These are phyloP conservation scores for Talaromyces sp. DNA, from an alignment of 2,329 filamentous ascomycete genomes.

Conservation along the genomic window DNA sequence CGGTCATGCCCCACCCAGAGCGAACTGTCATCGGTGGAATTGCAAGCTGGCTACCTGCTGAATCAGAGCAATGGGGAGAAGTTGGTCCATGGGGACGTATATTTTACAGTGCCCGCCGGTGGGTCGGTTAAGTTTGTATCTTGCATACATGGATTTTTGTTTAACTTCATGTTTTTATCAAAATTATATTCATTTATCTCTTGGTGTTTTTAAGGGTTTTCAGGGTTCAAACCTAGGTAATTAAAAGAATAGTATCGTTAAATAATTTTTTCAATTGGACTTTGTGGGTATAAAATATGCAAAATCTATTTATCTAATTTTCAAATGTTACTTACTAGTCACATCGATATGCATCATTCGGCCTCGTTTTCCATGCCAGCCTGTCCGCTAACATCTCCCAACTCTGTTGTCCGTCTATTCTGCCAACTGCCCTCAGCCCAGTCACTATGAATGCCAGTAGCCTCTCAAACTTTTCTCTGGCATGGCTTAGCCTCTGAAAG, in stretches of 20 bases:
- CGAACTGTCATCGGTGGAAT: slow-evolving; percentile 78
- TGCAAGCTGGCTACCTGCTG: slow-evolving; percentile 66
- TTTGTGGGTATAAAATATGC: not conserved
- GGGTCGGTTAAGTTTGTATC: slow-evolving; percentile 56
- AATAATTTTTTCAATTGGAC: not conserved
- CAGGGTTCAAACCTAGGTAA: not conserved
- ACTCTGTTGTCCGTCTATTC: slow-evolving; percentile 64
- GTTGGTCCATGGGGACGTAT: slow-evolving; percentile 80
- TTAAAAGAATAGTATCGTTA: not conserved
- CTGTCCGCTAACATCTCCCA: slow-evolving; percentile 82
- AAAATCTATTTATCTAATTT: not conserved
- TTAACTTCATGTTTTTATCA: not conserved
- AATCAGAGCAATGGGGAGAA: slow-evolving; percentile 65
- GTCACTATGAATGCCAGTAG: slow-evolving; percentile 65
- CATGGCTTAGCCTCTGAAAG: slow-evolving; percentile 48
- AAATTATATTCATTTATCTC: not conserved
- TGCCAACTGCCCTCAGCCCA: slow-evolving; percentile 68
- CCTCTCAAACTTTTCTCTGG: slow-evolving; percentile 59
- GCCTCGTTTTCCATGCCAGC: slow-evolving; percentile 49
- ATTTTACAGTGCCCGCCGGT: slow-evolving; percentile 81
- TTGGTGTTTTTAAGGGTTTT: not conserved
- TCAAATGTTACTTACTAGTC: not conserved
- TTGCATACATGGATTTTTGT: not conserved
- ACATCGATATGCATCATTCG: not conserved
- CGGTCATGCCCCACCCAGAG: slow-evolving; percentile 92